Percentiles rank a stretch among this genome's conserved stretches.
Evolutionary conservation across 1,284 basidiomycete genomes (phyloP).

Genomic region (Sporisorium exsertum): DNA sequence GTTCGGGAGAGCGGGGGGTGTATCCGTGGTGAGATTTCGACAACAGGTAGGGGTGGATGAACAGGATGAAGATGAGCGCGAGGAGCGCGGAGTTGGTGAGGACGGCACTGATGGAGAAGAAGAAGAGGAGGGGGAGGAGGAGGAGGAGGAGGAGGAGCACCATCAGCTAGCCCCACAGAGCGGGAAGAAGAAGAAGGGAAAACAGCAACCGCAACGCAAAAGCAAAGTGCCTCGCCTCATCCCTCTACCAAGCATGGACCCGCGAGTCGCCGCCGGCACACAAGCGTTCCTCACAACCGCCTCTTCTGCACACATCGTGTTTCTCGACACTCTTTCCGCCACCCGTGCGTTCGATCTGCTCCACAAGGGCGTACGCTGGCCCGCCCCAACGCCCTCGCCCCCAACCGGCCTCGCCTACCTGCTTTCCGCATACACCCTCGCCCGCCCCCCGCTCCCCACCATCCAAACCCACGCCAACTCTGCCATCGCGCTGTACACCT

Average conservation of each 20-base stretch:
- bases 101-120: slow-evolving; percentile 15
- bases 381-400: slow-evolving; percentile 29
- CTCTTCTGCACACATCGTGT: slow-evolving; percentile 60
- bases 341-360: slow-evolving; percentile 48
- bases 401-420: slow-evolving; percentile 51
- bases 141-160: slow-evolving; percentile 19
- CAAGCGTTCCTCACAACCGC: slow-evolving; percentile 45
- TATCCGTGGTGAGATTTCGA: slow-evolving; percentile 50
- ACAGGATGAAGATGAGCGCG: slow-evolving; percentile 46
- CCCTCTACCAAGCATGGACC: slow-evolving; percentile 45
- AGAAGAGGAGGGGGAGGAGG: slow-evolving; percentile 16
- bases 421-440: slow-evolving; percentile 37
- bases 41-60: slow-evolving; percentile 8
- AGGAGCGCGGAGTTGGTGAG: slow-evolving; percentile 28
- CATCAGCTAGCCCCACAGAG: slow-evolving; percentile 1
- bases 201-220: slow-evolving; percentile 5
- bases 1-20: slow-evolving; percentile 56
- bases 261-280: slow-evolving; percentile 19
- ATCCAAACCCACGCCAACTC: slow-evolving; percentile 57
- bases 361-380: slow-evolving; percentile 14
- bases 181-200: slow-evolving; percentile 20
- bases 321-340: slow-evolving; percentile 55
- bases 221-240: slow-evolving; percentile 32
- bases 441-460: slow-evolving; percentile 42
- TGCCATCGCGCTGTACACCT: slow-evolving; percentile 53